A percentile compares a stretch with the other conserved stretches of the same genome.
Conservation (phyloP, 306 rosid species). For the Lathyrus oleraceus region DNA sequence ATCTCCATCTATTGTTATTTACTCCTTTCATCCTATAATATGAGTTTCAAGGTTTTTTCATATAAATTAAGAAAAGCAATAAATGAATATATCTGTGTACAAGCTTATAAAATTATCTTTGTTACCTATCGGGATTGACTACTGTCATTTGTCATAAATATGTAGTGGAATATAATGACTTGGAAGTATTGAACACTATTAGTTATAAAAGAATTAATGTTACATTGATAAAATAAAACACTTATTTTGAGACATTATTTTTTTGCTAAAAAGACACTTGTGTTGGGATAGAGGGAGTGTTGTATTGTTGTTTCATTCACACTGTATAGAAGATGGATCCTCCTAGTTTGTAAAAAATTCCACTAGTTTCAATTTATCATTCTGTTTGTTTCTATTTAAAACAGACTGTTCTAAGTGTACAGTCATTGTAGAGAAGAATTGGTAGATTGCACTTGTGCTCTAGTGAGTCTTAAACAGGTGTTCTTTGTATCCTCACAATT, state of each 20-base stretch:
- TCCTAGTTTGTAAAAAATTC: neutral
- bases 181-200: no score
- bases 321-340: neutral
- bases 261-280: no score
- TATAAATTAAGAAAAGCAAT: neutral
- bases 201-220: no score
- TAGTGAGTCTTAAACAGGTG: slow-evolving; percentile 2
- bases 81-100: neutral
- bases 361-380: neutral
- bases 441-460: neutral
- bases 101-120: no score
- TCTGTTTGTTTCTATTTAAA: neutral
- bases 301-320: no score
- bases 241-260: no score
- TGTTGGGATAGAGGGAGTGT: no score
- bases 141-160: no score
- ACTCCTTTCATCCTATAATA: neutral
- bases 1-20: neutral
- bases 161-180: no score
- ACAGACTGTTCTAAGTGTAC: slow-evolving; percentile 6
- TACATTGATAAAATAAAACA: no score
- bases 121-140: neutral
- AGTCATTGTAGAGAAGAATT: slow-evolving; percentile 1
- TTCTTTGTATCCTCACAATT: neutral
- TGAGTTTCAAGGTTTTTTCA: neutral